Evolutionary conservation across 2,329 filamentous ascomycete species (phyloP), one percentile per base, ranked within the genome.

Genomic region (Metarhizium anisopliae): DNA sequence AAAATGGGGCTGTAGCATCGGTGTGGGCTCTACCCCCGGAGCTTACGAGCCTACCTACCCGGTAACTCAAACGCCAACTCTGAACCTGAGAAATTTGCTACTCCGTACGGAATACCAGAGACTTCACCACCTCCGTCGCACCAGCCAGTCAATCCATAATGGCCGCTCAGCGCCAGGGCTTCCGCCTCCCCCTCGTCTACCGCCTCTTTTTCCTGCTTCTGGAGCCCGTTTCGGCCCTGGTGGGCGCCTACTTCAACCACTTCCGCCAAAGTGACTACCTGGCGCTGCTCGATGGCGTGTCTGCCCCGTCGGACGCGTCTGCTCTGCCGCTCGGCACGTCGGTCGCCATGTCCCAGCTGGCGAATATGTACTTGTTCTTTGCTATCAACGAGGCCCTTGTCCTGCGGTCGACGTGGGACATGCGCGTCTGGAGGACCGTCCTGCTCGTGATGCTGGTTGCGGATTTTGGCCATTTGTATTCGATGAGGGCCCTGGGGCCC

Each of bases 351-450:
- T 83, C 84, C 18, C 89, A 93, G 72, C 79, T 93, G 36, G 86
- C 86, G 47, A 92, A 90, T 70, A 75, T 92, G 59, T 93, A 92
- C 72, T 70, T 92, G 43, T 80, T 89, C 56, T 89, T 92, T 69
- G 83, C 86, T 55, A 71, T 93, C 64, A 90, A 87, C 72, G 88
- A 94, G 72, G 87, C 86, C 2, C 71, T 90, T 29, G 84, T 93
- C 13, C 77, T 93, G 60, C 84, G 89, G 47, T 77, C 81, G 16
- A 89, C 88, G 6, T 73, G 74, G 52, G 84, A 91, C 71, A 65
- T 85, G 38, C 75, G 76, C 29, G 87, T 93, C 56, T 93, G 89
- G 89, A 77, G 74, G 60, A 76, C 81, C 1, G 75, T 92, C 30
- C 73, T 92, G 4, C 71, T 86, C 50, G 84, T 80, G 42, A 72